Conservation (phyloP, 192 early-diverging fungal species). For the Podila clonocystis region DNA sequence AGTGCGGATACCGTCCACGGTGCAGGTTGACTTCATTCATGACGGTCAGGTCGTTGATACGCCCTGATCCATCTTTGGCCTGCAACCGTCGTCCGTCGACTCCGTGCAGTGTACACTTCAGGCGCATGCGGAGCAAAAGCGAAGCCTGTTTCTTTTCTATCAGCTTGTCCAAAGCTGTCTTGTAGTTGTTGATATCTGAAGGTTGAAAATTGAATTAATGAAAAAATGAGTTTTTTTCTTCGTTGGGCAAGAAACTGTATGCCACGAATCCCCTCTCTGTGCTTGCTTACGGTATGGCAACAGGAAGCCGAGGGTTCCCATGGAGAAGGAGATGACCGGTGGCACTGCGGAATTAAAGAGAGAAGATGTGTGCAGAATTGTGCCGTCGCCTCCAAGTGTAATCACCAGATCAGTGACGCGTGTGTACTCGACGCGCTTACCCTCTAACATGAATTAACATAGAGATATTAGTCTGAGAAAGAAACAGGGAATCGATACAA, state of each 20-base stretch:
- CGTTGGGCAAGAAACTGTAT: no score
- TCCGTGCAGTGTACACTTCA: conserved; percentile 71
- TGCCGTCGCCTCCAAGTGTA: conserved; percentile 95
- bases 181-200: conserved; percentile 73
- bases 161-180: conserved; percentile 65
- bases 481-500: neutral
- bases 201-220: no score
- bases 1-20: conserved; percentile 84
- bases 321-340: conserved; percentile 92
- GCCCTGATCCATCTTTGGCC: conserved; percentile 57
- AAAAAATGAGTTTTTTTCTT: neutral
- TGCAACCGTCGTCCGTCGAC: conserved; percentile 61
- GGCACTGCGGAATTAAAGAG: conserved; percentile 81
- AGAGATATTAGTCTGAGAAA: no score
- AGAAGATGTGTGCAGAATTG: conserved; percentile 87
- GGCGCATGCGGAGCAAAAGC: conserved; percentile 82
- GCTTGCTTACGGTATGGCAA: conserved; percentile 75
- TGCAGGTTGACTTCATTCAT: conserved; percentile 94
- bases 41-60: conserved; percentile 64
- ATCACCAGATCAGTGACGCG: conserved; percentile 84
- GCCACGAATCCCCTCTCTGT: neutral
- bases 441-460: conserved; percentile 8
- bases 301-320: conserved; percentile 94
- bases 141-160: conserved; percentile 69
- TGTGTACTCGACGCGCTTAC: conserved; percentile 66